phyloP scores from a whole-genome alignment of 768 basidiomycete species.

The Leccinum subtestaceum region DNA sequence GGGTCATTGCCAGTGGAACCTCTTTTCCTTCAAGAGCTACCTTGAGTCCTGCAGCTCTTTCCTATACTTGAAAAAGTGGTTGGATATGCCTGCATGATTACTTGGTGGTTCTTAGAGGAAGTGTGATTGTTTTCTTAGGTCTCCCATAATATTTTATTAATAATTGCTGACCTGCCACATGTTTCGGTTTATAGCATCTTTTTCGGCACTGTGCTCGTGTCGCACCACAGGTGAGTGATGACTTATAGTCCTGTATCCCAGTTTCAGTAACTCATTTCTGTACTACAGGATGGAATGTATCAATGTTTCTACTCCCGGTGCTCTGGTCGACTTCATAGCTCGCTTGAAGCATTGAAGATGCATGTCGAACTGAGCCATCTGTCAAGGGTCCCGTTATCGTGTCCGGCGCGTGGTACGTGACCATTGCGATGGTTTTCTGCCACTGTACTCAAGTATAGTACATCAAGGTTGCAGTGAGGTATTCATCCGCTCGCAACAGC shows the following conservation, averaged over 20 bases:
- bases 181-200: conserved; percentile 22
- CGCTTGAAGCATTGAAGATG: conserved; percentile 17
- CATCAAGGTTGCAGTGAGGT: conserved; percentile 22
- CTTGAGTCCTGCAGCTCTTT: conserved; percentile 14
- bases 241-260: not conserved
- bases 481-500: conserved; percentile 27
- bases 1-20: conserved; percentile 5
- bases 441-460: conserved; percentile 4
- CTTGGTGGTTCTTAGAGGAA: conserved; percentile 18
- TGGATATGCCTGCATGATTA: conserved; percentile 21
- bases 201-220: conserved; percentile 24
- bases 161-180: conserved; percentile 8
- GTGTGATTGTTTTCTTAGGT: not conserved
- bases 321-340: conserved; percentile 25
- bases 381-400: conserved; percentile 27
- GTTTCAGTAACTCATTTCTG: not conserved
- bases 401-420: conserved; percentile 26
- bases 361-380: conserved; percentile 33
- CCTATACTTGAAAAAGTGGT: conserved; percentile 8
- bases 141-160: not conserved
- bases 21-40: not conserved
- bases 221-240: conserved; percentile 10
- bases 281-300: conserved; percentile 26
- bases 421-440: not conserved
- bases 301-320: conserved; percentile 26